These are phyloP conservation scores for Anethum foeniculum DNA, from an alignment of 140 eudicot species.

Conservation along the genomic window DNA sequence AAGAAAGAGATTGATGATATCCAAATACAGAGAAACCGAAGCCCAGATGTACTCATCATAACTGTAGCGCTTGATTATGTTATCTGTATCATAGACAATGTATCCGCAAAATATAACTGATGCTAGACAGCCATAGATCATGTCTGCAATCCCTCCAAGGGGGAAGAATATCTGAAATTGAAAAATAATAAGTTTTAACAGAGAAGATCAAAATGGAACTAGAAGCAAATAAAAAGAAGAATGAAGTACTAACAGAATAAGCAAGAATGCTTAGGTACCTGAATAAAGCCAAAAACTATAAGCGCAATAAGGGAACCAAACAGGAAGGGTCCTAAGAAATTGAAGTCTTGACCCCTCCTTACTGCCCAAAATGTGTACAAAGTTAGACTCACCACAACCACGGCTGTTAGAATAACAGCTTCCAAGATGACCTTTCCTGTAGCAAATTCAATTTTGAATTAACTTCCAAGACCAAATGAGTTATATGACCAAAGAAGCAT, in stretches of 20 bases:
- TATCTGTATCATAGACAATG: conserved; percentile 78
- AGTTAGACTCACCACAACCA: conserved; percentile 73
- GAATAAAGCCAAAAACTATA: conserved; percentile 55
- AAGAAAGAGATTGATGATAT: conserved; percentile 64
- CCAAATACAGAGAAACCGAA: conserved; percentile 59
- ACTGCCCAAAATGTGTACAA: conserved; percentile 92
- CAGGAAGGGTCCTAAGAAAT: conserved; percentile 82
- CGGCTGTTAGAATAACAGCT: conserved; percentile 61
- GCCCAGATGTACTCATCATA: conserved; percentile 91
- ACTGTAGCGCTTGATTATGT: conserved; percentile 60
- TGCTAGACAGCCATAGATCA: conserved; percentile 72
- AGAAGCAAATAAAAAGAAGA: neutral
- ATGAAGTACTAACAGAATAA: neutral
- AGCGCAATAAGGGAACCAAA: conserved; percentile 68
- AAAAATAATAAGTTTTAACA: neutral
- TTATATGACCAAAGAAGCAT: neutral
- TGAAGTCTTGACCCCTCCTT: conserved; percentile 78
- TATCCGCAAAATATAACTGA: conserved; percentile 79
- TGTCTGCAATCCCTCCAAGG: conserved; percentile 40
- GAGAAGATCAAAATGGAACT: neutral
- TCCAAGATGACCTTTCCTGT: conserved; percentile 83
- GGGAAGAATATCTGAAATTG: conserved; percentile 57
- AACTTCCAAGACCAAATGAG: neutral
- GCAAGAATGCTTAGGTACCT: conserved; percentile 31
- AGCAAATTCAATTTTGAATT: neutral